Evolutionary conservation across 768 basidiomycete genomes (phyloP), one percentile per base, ranked within the genome.

Genomic region (Nevesoporus exiguus): DNA sequence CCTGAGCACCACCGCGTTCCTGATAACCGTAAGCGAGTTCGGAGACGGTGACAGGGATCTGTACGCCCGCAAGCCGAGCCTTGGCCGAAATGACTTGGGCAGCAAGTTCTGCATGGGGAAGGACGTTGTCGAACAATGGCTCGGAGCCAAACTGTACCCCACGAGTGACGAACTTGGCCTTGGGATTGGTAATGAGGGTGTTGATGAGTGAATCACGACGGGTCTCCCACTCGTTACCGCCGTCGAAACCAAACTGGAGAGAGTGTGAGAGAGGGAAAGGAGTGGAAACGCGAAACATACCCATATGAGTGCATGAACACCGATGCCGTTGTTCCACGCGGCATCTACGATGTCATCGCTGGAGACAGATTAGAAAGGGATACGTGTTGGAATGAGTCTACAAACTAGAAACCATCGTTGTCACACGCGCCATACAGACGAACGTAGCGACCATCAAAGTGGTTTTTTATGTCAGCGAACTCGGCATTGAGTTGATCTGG

Each of bases 261-360:
- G 15, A 15, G 2, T 61, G 37, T n/a, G 17, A 24, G 29, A 2
- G 1, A 47, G 15, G 15, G 15, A 42, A 36, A 19, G 10, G 3
- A 49, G 2, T 27, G 11, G 25, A 33, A n/a, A 45, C 14, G 34
- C 14, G 25, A n/a, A 41, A 46, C 77, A 60, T 62, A 86, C 86
- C 86, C 86, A 89, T 56, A 90, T 81, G 19, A 88, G 70, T 15
- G 85, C 84, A 56, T 89, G 86, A 6, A 90, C 83, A 42, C 88
- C 86, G 25, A 89, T 67, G n/a, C 79, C 75, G 31, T 80, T 81
- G 24, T 72, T 67, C 85, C 85, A 88, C 7, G 86, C 86, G 22
- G 87, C 86, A 37, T 83, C 76, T 21, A 88, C 74, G 39, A 88
- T 66, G 55, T 86, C 76, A 61, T 88, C 77, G 54, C 79, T 79